Percentiles rank a stretch among this genome's conserved stretches.
phyloP scores from a whole-genome alignment of 1,284 basidiomycete species.

The Ganoderma resinaceum region DNA sequence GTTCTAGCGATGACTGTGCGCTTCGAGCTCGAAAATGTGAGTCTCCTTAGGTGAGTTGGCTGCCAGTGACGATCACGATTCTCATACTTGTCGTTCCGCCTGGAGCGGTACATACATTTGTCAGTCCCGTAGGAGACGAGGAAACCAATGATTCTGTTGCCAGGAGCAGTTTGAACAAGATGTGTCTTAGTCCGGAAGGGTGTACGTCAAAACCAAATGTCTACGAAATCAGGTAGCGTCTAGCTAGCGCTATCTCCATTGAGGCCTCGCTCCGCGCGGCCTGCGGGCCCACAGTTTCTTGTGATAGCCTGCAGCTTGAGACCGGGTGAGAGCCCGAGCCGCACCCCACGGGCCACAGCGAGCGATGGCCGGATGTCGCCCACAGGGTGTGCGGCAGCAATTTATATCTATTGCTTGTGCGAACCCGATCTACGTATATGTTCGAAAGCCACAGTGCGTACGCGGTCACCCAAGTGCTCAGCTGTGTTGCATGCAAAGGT shows the following conservation, averaged over 20 bases:
- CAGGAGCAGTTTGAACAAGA: not conserved
- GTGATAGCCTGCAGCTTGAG: not conserved
- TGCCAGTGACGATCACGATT: not conserved
- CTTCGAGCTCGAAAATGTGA: not conserved
- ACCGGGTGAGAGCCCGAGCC: not conserved
- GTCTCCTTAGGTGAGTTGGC: not conserved
- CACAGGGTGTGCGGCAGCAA: not conserved
- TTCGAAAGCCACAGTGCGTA: not conserved
- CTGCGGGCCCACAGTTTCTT: not conserved
- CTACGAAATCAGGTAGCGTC: not conserved
- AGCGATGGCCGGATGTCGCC: not conserved
- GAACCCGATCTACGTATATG: not conserved
- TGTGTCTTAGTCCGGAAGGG: not conserved
- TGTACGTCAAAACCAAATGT: not conserved
- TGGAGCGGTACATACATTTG: not conserved
- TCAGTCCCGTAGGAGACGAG: not conserved
- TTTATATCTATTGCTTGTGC: not conserved
- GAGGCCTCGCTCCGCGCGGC: not conserved
- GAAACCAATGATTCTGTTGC: not conserved
- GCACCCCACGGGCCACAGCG: not conserved
- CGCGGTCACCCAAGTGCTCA: not conserved
- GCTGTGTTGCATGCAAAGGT: not conserved
- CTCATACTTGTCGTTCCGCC: not conserved
- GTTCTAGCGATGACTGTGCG: not conserved
- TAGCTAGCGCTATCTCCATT: not conserved